phyloP scores from a whole-genome alignment of 805 yeast genomes.

The Yamadazyma akitaensis region DNA sequence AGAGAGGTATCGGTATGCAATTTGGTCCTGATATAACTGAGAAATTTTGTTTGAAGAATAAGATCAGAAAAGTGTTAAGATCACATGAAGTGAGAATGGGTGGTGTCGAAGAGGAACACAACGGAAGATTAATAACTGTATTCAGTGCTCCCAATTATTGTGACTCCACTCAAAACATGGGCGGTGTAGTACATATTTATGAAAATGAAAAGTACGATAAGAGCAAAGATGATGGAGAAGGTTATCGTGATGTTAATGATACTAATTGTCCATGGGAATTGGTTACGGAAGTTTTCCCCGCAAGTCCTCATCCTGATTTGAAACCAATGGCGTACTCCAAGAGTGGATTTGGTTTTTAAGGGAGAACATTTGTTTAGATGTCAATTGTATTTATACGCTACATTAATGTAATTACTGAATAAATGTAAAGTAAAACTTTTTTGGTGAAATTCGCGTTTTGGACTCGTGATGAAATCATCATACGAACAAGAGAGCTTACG shows the following conservation, averaged over 20 bases:
- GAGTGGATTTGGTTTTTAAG: conserved; percentile 40
- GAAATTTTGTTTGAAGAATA: conserved; percentile 67
- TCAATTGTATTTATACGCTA: background rate
- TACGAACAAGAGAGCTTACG: background rate
- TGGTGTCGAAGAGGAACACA: conserved; percentile 86
- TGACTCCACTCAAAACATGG: conserved; percentile 86
- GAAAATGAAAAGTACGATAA: conserved; percentile 44
- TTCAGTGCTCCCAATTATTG: conserved; percentile 98
- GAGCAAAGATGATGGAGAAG: conserved; percentile 43
- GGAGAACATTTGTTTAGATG: background rate
- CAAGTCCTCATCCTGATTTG: conserved; percentile 85
- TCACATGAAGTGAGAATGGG: conserved; percentile 94
- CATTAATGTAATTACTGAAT: background rate
- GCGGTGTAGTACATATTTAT: conserved; percentile 79
- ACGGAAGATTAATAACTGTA: conserved; percentile 85
- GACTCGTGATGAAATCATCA: background rate
- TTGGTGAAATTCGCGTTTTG: background rate
- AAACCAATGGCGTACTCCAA: conserved; percentile 89
- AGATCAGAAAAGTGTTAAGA: conserved; percentile 75
- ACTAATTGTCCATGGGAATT: conserved; percentile 45
- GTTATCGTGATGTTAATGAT: conserved; percentile 35
- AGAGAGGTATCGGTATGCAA: conserved; percentile 93
- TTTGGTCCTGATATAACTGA: conserved; percentile 95
- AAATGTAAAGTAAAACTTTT: background rate
- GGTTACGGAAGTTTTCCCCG: conserved; percentile 61